Conservation (phyloP, 441 rosid genomes). For the Syzygium syzygioides region DNA sequence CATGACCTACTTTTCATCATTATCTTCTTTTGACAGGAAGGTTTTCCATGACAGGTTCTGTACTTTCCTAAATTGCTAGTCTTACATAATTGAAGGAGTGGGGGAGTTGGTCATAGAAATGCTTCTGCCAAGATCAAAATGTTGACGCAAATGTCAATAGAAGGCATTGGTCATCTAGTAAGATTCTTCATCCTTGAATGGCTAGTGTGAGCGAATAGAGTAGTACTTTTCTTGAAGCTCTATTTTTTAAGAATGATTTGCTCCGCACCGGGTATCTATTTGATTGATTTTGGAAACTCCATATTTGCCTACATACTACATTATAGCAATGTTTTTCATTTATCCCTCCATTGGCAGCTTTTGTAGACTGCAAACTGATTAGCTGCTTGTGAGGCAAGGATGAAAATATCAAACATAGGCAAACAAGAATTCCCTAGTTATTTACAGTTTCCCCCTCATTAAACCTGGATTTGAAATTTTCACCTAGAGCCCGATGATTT, state of each 20-base stretch:
- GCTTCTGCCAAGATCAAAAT: not conserved
- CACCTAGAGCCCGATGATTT: not conserved
- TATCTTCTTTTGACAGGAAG: too few species aligned
- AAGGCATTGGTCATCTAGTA: not conserved
- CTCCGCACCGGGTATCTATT: too few species aligned
- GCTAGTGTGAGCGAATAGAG: not conserved
- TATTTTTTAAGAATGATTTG: not conserved
- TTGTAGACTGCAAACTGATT: too few species aligned
- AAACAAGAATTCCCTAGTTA: too few species aligned
- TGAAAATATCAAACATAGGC: not conserved
- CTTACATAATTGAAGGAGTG: not conserved
- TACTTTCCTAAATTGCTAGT: not conserved
- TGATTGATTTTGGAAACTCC: too few species aligned
- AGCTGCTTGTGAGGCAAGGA: not conserved
- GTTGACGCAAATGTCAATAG: not conserved
- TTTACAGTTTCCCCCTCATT: too few species aligned
- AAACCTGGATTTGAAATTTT: not conserved
- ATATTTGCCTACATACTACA: too few species aligned
- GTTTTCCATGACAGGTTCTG: not conserved
- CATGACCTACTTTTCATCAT: too few species aligned
- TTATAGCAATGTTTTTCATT: too few species aligned
- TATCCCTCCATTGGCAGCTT: too few species aligned
- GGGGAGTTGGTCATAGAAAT: not conserved
- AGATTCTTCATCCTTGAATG: not conserved
- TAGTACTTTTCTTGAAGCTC: not conserved